Percentiles rank a stretch among this genome's conserved stretches.
phyloP scores from a whole-genome alignment of 1,139 yeast genomes.

The Candida mesenterica region DNA sequence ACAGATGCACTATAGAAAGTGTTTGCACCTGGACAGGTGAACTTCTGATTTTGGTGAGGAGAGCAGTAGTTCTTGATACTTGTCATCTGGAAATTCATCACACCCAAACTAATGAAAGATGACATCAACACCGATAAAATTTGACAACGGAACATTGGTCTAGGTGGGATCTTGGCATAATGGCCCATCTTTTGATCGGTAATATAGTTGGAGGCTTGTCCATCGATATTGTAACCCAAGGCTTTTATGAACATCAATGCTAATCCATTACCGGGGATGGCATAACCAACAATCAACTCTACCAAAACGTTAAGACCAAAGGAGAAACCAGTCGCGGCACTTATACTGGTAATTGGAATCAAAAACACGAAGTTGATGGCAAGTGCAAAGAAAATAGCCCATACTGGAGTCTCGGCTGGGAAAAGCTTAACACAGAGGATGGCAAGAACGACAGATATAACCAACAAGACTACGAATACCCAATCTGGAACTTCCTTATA shows the following conservation, averaged over 20 bases:
- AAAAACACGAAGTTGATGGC: slow-evolving; percentile 35
- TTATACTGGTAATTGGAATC: slow-evolving; percentile 36
- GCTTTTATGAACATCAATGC: slow-evolving; percentile 39
- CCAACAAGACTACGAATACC: slow-evolving; percentile 18
- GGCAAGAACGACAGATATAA: slow-evolving; percentile 19
- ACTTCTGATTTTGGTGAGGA: slow-evolving; percentile 36
- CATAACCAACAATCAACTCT: slow-evolving; percentile 39
- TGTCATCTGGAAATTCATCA: slow-evolving; percentile 51
- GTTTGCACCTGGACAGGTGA: slow-evolving; percentile 47
- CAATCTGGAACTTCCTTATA: slow-evolving; percentile 26
- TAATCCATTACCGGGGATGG: slow-evolving; percentile 39
- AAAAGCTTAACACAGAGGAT: slow-evolving; percentile 29
- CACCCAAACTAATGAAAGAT: slow-evolving; percentile 51
- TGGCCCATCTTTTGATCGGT: slow-evolving; percentile 60
- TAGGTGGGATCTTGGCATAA: slow-evolving; percentile 59
- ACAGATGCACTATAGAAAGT: slow-evolving; percentile 57
- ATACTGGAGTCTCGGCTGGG: slow-evolving; percentile 37
- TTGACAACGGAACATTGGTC: slow-evolving; percentile 61
- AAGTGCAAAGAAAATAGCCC: slow-evolving; percentile 34
- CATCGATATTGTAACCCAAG: slow-evolving; percentile 45
- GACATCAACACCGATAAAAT: slow-evolving; percentile 42
- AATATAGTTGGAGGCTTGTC: slow-evolving; percentile 59
- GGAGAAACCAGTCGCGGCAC: slow-evolving; percentile 37
- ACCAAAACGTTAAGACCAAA: slow-evolving; percentile 41
- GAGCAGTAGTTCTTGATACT: slow-evolving; percentile 49